A percentile compares a stretch with the other conserved stretches of the same genome.
Conservation (phyloP, 495 filamentous ascomycete species). For the Xylaria bambusicola region DNA sequence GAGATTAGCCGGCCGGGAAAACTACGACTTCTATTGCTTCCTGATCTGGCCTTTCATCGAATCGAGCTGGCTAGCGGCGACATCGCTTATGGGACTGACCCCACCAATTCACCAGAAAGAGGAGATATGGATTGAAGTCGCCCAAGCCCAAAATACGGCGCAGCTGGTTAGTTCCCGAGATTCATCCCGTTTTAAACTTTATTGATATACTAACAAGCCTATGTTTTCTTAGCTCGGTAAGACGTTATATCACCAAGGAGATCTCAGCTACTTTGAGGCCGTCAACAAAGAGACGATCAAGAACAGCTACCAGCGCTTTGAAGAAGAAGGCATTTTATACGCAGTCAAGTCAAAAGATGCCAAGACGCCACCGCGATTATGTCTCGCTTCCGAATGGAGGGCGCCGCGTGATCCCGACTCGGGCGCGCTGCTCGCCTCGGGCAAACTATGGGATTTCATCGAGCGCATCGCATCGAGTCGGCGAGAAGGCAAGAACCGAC, state of each 20-base stretch:
- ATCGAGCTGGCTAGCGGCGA: constrained; percentile 83
- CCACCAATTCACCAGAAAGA: constrained; percentile 63
- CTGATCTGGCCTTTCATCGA: constrained; percentile 98
- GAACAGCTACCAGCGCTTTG: constrained; percentile 84
- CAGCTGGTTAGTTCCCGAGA: constrained; percentile 64
- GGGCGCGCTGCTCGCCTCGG: constrained; percentile 64
- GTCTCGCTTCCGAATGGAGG: constrained; percentile 76
- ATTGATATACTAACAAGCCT: constrained; percentile 26
- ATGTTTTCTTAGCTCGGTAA: constrained; percentile 78
- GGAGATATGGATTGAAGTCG: constrained; percentile 75
- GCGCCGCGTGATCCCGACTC: constrained; percentile 63
- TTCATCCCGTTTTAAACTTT: background rate
- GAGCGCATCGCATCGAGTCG: constrained; percentile 80
- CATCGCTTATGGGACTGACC: constrained; percentile 81
- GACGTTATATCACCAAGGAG: constrained; percentile 95
- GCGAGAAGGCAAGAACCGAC: constrained; percentile 90
- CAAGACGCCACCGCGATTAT: constrained; percentile 58
- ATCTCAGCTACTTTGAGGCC: constrained; percentile 93
- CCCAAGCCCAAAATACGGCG: constrained; percentile 76
- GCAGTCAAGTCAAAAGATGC: constrained; percentile 65
- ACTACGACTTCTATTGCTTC: constrained; percentile 98
- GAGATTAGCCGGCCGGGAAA: constrained; percentile 77
- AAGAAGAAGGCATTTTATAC: constrained; percentile 85
- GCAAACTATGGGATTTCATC: constrained; percentile 84
- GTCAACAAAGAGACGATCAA: constrained; percentile 97